Base-by-base conservation (phyloP, 768 basidiomycete species). In the Phanerochaete carnosa region DNA sequence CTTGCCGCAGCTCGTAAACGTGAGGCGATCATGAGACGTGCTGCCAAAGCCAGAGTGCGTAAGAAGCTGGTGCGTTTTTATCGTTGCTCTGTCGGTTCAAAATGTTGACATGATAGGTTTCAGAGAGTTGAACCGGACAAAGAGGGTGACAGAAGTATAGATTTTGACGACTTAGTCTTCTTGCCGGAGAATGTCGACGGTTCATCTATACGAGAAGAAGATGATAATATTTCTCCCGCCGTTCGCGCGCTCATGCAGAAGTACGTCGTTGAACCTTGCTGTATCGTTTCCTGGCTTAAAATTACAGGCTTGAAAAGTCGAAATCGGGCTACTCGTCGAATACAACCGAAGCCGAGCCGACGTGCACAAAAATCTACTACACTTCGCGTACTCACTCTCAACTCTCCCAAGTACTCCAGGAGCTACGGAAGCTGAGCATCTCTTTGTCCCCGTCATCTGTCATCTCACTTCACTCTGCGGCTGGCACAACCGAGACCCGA, bases 361-460 rank as follows among this genome's bases (percentile, higher is more conserved):
- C 81, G 3, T 90, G 89, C 68, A 89, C 85, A 37, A 91, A 94
- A 79, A 88, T 98, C 62, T 97, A 86, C 72, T 97, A 95, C 69
- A 91, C 95, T 0, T 98, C 97, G 0, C 81, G 96, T 32, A 99
- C 96, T 0, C 96, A 99, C 74, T 95, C 95, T 1, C 96, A 99
- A 68, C 83, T 99, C 3, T 81, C 94, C 1, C 96, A 99, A 71
- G 81, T 98, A 3, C 79, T 95, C 19, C 88, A 90, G 3, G 97
- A 99, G 69, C 78, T 98, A 11, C 80, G 77, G 43, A 89, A 85
- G 66, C 82, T 96, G n/a, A 79, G 79, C 62, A 71, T 95, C 70
- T 70, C 74, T 19, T 58, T 67, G 23, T 57, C 68, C 56, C 76
- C 51, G 57, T 65, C 28, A 71, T 71, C 22, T 53, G 33, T 37